These are phyloP conservation scores for Pythium guiyangense DNA, from an alignment of 352 stramenopile genomes.

Conservation along the genomic window DNA sequence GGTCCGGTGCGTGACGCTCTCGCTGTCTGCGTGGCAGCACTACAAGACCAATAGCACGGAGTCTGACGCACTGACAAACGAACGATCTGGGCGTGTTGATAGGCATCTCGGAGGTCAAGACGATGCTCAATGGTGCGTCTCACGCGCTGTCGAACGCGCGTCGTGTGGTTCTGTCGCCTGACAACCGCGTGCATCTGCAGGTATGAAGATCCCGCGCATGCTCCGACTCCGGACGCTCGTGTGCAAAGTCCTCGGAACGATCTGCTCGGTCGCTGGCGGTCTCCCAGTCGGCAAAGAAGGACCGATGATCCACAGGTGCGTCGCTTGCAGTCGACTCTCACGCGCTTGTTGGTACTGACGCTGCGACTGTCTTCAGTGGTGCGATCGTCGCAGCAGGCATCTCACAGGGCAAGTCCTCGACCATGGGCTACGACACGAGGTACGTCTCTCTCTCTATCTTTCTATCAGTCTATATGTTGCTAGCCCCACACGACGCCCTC, in stretches of 20 bases:
- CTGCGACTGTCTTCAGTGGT: slow-evolving; percentile 38
- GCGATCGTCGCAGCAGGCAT: slow-evolving; percentile 94
- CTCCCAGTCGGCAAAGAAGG: slow-evolving; percentile 91
- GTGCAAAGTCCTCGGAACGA: slow-evolving; percentile 87
- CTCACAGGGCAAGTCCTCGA: slow-evolving; percentile 90
- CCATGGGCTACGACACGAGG: slow-evolving; percentile 82
- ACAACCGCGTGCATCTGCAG: too few species aligned
- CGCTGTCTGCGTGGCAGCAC: too few species aligned
- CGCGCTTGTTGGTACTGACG: too few species aligned
- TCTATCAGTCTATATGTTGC: too few species aligned
- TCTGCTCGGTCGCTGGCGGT: slow-evolving; percentile 79
- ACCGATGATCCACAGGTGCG: slow-evolving; percentile 88
- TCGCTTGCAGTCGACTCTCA: too few species aligned
- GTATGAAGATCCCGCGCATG: slow-evolving; percentile 82
- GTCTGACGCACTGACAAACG: too few species aligned
- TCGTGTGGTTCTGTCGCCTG: too few species aligned
- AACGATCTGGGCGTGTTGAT: too few species aligned
- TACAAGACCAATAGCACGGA: too few species aligned
- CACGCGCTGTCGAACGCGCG: too few species aligned
- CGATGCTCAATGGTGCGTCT: slow-evolving; percentile 82
- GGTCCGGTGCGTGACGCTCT: slow-evolving; percentile 66
- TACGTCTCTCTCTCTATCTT: slow-evolving; percentile 50
- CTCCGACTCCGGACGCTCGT: slow-evolving; percentile 74
- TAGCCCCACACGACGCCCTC: too few species aligned
- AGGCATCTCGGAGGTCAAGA: slow-evolving; percentile 93